Evolutionary conservation across 768 basidiomycete genomes (phyloP).

Genomic region (Leccinum pellstonianum): DNA sequence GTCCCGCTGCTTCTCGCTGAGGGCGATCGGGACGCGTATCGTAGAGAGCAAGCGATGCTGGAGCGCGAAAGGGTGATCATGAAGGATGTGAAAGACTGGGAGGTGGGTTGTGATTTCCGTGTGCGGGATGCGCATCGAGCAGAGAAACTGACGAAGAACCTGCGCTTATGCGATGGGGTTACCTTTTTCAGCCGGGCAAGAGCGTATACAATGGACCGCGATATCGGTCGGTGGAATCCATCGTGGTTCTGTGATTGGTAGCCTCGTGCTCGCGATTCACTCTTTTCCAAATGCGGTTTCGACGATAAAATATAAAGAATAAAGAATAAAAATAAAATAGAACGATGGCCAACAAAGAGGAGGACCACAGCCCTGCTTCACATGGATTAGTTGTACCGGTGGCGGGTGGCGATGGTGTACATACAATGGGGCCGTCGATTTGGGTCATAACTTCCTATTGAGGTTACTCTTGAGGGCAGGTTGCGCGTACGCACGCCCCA

Average conservation of each 20-base stretch:
- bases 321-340: slow-evolving; percentile 3
- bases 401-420: slow-evolving; percentile 32
- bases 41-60: slow-evolving; percentile 73
- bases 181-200: slow-evolving; percentile 66
- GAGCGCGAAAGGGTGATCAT: slow-evolving; percentile 87
- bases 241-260: slow-evolving; percentile 55
- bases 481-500: slow-evolving; percentile 5
- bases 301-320: slow-evolving; percentile 2
- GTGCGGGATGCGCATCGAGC: slow-evolving; percentile 24
- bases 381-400: slow-evolving; percentile 26
- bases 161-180: slow-evolving; percentile 1
- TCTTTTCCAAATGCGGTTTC: slow-evolving; percentile 9
- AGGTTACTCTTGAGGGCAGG: slow-evolving; percentile 21
- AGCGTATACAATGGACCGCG: slow-evolving; percentile 80
- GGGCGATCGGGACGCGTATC: slow-evolving; percentile 86
- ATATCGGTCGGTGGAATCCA: slow-evolving; percentile 57
- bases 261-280: slow-evolving; percentile 12
- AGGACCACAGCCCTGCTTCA: slow-evolving; percentile 27
- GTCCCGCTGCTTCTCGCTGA: slow-evolving; percentile 92
- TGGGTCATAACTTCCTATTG: slow-evolving; percentile 14
- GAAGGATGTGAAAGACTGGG: slow-evolving; percentile 92
- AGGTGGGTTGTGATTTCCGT: slow-evolving; percentile 58
- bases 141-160: slow-evolving; percentile 15
- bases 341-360: slow-evolving; percentile 12
- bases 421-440: slow-evolving; percentile 25